Percentiles rank a stretch among this genome's conserved stretches.
These are phyloP conservation scores for Plasmodium malariae DNA, from an alignment of 169 alveolate species.

Conservation along the genomic window DNA sequence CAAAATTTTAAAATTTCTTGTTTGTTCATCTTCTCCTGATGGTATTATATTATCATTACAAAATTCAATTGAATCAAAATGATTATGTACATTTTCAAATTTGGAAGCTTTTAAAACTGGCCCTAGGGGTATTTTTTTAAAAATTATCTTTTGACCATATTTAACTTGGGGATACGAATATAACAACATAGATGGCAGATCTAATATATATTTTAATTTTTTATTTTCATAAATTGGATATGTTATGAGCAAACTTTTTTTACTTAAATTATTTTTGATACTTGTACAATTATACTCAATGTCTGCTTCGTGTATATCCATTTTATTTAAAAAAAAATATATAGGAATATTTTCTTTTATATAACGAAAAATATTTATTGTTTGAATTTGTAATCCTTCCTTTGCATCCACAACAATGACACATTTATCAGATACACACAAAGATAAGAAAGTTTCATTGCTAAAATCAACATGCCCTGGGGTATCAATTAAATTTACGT, in stretches of 20 bases:
- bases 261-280: conserved; percentile 50
- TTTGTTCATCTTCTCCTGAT: neutral
- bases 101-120: conserved; percentile 3
- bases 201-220: conserved; percentile 55
- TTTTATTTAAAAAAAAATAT: conserved; percentile 91
- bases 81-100: conserved; percentile 7
- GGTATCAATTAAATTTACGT: conserved; percentile 92
- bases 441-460: conserved; percentile 91
- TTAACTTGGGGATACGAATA: conserved; percentile 67
- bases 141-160: conserved; percentile 47
- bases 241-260: conserved; percentile 56
- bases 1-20: neutral
- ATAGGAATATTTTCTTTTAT: conserved; percentile 90
- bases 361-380: conserved; percentile 89
- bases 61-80: conserved; percentile 30
- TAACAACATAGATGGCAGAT: conserved; percentile 66
- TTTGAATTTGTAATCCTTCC: conserved; percentile 91
- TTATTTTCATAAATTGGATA: conserved; percentile 62
- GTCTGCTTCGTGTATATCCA: conserved; percentile 85
- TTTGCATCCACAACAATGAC: conserved; percentile 92
- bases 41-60: neutral
- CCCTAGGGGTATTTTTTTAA: conserved; percentile 4
- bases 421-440: conserved; percentile 92
- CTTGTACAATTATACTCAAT: conserved; percentile 43
- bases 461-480: conserved; percentile 96